Evolutionary conservation across 306 rosid genomes (phyloP), one percentile per base, ranked within the genome.

Genomic region (Inga laurina): DNA sequence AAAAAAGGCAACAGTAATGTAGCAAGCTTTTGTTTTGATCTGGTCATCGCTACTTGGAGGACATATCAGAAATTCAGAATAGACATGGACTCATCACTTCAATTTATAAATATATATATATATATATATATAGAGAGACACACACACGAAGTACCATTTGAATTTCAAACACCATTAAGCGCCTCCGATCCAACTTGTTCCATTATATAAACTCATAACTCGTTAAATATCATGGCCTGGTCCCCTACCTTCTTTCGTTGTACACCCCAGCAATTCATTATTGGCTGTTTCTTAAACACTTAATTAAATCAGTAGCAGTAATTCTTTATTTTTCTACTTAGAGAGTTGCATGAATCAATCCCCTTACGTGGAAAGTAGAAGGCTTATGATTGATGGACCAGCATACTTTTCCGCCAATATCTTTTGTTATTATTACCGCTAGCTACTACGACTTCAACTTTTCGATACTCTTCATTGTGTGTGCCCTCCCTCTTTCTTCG

Each of bases 111-210:
- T 37, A 2, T 48, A 10, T 48, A 48, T 51, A 51, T 51, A 52
- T 19, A 19, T 2, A n/a, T 3, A 21, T 0, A n/a, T n/a, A n/a
- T n/a, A n/a, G n/a, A n/a, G n/a, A 54, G 7, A 15, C 7, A 16
- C 5, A n/a, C 10, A 10, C 3, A n/a, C 1, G 4, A 57, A 27
- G 65, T 9, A n/a, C 34, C 66, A 49, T 89, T 89, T 89, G 92
- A 89, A 89, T 77, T 89, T 89, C 84, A 89, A 89, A 82, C 79
- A 43, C 14, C 30, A 82, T 84, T 68, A 89, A 84, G 88, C 82
- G 81, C 87, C 82, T 35, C 56, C 35, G 81, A 66, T 13, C 7
- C 24, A 19, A 21, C 65, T 18, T 13, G 11, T 68, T 46, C 54
- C 56, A 22, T 10, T 3, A 51, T 51, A 16, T 19, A 7, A 18